A percentile compares a stretch with the other conserved stretches of the same genome.
Conservation (phyloP, 257 asterid genomes). For the Nicotiana knightiana region DNA sequence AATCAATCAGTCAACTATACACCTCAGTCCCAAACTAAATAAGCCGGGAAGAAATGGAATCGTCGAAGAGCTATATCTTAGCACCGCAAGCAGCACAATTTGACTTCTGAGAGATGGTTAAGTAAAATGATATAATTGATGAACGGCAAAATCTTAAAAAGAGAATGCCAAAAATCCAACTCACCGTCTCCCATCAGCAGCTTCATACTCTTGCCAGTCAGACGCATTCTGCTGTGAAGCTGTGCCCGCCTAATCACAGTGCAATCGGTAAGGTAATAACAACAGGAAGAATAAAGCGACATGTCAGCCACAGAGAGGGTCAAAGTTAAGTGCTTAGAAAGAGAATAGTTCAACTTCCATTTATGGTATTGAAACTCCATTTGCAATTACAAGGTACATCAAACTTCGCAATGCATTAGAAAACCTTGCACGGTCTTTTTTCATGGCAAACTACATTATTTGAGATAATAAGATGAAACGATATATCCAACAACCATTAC, state of each 20-base stretch:
- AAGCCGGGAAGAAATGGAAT: background rate
- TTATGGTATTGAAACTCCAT: background rate
- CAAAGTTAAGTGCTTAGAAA: background rate
- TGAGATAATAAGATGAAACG: background rate
- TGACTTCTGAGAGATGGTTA: background rate
- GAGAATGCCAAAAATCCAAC: constrained; percentile 9
- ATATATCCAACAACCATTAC: background rate
- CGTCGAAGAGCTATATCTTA: background rate
- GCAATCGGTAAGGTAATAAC: background rate
- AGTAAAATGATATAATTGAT: background rate
- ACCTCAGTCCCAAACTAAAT: background rate
- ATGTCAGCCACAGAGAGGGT: background rate
- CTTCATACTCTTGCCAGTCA: constrained; percentile 94
- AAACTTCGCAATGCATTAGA: background rate
- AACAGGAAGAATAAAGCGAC: background rate
- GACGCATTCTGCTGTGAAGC: constrained; percentile 55
- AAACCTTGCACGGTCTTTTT: background rate
- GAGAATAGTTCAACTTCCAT: background rate
- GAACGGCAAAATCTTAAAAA: background rate
- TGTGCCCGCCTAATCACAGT: constrained; percentile 31
- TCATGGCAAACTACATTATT: background rate
- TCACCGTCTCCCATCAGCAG: constrained; percentile 92
- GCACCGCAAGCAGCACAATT: background rate
- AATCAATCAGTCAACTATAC: background rate
- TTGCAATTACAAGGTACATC: constrained; percentile 5